A percentile compares a stretch with the other conserved stretches of the same genome.
Evolutionary conservation across 2,329 filamentous ascomycete genomes (phyloP).

Genomic region (Sclerotiophoma versabilis): DNA sequence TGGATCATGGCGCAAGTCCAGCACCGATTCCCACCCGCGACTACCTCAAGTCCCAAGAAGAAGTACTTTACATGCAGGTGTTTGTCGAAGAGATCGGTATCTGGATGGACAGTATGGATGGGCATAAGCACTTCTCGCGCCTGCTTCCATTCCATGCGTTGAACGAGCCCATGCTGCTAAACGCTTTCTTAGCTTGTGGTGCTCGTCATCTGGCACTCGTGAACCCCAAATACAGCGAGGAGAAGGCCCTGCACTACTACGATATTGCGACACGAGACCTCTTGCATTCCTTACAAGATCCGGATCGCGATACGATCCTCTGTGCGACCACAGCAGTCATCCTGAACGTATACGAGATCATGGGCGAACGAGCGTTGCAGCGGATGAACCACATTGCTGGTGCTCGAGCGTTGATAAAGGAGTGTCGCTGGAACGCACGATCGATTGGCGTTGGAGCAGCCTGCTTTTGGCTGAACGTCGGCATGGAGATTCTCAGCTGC

Average conservation of each 20-base stretch:
- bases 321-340: slow-evolving; percentile 89
- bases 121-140: slow-evolving; percentile 83
- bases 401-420: slow-evolving; percentile 83
- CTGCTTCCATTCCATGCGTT: slow-evolving; percentile 84
- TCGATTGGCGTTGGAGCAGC: slow-evolving; percentile 81
- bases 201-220: slow-evolving; percentile 79
- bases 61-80: slow-evolving; percentile 87
- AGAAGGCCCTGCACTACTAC: slow-evolving; percentile 83
- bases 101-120: slow-evolving; percentile 95
- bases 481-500: slow-evolving; percentile 88
- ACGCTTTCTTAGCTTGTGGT: slow-evolving; percentile 88
- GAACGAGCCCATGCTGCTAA: slow-evolving; percentile 84
- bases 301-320: slow-evolving; percentile 80
- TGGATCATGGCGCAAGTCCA: slow-evolving; percentile 34
- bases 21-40: slow-evolving; percentile 56
- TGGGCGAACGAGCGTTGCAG: slow-evolving; percentile 79
- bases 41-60: slow-evolving; percentile 75
- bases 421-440: slow-evolving; percentile 86
- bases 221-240: slow-evolving; percentile 73
- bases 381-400: slow-evolving; percentile 91
- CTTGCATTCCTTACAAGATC: slow-evolving; percentile 79
- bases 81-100: slow-evolving; percentile 89
- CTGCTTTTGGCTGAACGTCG: slow-evolving; percentile 94
- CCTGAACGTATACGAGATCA: slow-evolving; percentile 90
- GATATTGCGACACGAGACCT: slow-evolving; percentile 83